These are phyloP conservation scores for Calocera cornea DNA, from an alignment of 768 basidiomycete genomes.

Conservation along the genomic window DNA sequence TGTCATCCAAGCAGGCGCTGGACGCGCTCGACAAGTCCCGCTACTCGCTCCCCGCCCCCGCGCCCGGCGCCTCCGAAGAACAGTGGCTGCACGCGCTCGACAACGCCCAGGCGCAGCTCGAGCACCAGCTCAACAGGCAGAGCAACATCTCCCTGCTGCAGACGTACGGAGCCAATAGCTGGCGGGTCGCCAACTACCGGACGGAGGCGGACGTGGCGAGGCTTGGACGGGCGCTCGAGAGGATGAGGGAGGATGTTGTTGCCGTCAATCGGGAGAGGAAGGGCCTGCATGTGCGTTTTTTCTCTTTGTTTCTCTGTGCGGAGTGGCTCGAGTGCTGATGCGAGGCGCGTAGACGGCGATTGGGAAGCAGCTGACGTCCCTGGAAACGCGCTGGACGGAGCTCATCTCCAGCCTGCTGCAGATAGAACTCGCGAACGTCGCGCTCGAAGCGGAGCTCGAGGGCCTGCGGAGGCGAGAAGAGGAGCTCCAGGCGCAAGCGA, in stretches of 20 bases:
- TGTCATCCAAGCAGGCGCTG: conserved; percentile 53
- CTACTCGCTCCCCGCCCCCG: conserved; percentile 61
- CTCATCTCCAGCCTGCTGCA: conserved; percentile 80
- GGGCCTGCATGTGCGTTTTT: conserved; percentile 54
- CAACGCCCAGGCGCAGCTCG: conserved; percentile 69
- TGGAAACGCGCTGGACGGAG: conserved; percentile 88
- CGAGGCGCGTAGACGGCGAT: conserved; percentile 45
- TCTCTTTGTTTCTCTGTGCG: neutral
- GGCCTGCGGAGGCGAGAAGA: conserved; percentile 22
- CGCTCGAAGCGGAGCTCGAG: conserved; percentile 65
- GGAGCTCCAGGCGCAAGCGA: neutral
- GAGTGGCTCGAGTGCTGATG: neutral
- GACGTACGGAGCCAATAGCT: conserved; percentile 80
- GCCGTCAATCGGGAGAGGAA: conserved; percentile 82
- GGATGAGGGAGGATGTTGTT: conserved; percentile 61
- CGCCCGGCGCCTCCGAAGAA: conserved; percentile 44
- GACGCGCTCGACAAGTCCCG: conserved; percentile 55
- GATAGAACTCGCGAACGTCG: conserved; percentile 88
- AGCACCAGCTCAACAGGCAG: conserved; percentile 70
- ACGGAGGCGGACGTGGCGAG: conserved; percentile 64
- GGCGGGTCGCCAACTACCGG: conserved; percentile 82
- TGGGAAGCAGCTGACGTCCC: conserved; percentile 61
- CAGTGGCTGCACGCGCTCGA: conserved; percentile 63
- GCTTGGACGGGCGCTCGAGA: conserved; percentile 58
- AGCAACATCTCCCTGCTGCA: conserved; percentile 72